phyloP scores from a whole-genome alignment of 352 stramenopile genomes.

The Globisporangium parvum region DNA sequence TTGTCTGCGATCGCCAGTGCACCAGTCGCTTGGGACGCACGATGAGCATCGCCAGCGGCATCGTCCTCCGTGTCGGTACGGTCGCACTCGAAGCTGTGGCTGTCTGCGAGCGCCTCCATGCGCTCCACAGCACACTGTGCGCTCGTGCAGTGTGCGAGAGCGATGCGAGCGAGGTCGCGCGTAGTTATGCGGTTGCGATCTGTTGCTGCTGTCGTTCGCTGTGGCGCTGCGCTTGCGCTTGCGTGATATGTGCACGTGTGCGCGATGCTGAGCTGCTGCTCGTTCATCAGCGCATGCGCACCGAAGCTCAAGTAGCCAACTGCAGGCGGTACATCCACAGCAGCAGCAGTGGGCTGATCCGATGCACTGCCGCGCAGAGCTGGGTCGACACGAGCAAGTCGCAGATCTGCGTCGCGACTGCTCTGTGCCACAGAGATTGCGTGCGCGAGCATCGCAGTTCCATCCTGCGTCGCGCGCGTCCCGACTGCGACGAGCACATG shows the following conservation, averaged over 20 bases:
- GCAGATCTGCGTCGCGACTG: not conserved
- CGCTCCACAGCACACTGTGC: not conserved
- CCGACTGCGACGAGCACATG: not conserved
- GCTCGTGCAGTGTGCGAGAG: not conserved
- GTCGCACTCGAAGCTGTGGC: not conserved
- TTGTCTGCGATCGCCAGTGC: conserved; percentile 43
- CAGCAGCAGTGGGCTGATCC: not conserved
- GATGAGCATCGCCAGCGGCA: too few relatives aligned
- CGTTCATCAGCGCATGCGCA: not conserved
- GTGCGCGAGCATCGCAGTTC: not conserved
- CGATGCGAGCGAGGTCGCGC: not conserved
- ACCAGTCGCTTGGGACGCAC: not conserved
- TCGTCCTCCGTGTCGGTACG: not conserved
- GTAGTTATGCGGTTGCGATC: not conserved
- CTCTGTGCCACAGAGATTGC: not conserved
- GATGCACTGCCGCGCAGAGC: not conserved
- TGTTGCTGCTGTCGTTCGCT: not conserved
- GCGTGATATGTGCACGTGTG: not conserved
- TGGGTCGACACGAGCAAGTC: not conserved
- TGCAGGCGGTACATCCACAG: not conserved
- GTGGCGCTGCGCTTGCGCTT: not conserved
- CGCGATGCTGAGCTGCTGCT: not conserved
- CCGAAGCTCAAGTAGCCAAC: not conserved
- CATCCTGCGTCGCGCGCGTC: not conserved
- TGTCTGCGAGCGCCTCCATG: not conserved